These are phyloP conservation scores for Exophiala phaeomuriformis DNA, from an alignment of 2,329 filamentous ascomycete genomes.

Conservation along the genomic window DNA sequence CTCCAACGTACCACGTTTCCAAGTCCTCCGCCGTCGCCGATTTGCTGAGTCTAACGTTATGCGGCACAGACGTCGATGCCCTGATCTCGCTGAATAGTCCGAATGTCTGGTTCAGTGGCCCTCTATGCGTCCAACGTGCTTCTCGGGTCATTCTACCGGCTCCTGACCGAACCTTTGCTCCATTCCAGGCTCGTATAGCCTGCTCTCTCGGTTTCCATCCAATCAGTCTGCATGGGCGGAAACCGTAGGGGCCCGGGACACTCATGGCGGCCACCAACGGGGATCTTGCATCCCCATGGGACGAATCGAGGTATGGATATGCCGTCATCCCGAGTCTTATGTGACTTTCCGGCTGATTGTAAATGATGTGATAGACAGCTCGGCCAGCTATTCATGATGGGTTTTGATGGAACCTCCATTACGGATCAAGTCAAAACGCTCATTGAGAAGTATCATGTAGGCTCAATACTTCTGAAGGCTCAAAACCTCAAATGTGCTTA, in stretches of 20 bases:
- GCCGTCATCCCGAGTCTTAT: slow-evolving; percentile 5
- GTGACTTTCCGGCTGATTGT: slow-evolving; percentile 41
- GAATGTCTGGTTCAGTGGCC: slow-evolving; percentile 7
- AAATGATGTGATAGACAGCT: slow-evolving; percentile 59
- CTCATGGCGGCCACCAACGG: slow-evolving; percentile 25
- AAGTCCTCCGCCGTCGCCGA: slow-evolving; percentile 6
- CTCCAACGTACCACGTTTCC: slow-evolving; percentile 15
- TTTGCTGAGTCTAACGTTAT: slow-evolving; percentile 11
- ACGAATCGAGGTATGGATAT: slow-evolving; percentile 25
- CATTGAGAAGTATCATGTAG: slow-evolving; percentile 66
- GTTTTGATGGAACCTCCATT: slow-evolving; percentile 58
- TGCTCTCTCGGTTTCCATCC: slow-evolving; percentile 11
- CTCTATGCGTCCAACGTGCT: not conserved
- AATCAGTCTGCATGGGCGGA: slow-evolving; percentile 22
- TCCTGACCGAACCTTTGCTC: slow-evolving; percentile 14
- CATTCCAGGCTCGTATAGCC: slow-evolving; percentile 15
- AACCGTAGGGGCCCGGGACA: slow-evolving; percentile 3
- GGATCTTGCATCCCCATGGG: slow-evolving; percentile 30
- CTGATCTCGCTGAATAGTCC: slow-evolving; percentile 3
- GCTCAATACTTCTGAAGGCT: slow-evolving; percentile 65
- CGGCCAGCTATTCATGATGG: slow-evolving; percentile 59
- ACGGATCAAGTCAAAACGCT: slow-evolving; percentile 56
- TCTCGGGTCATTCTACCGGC: not conserved
- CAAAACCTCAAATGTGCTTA: slow-evolving; percentile 58
- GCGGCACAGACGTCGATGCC: slow-evolving; percentile 7